These are phyloP conservation scores for Scleromitrula shiraiana DNA, from an alignment of 2,329 filamentous ascomycete genomes.

Conservation along the genomic window DNA sequence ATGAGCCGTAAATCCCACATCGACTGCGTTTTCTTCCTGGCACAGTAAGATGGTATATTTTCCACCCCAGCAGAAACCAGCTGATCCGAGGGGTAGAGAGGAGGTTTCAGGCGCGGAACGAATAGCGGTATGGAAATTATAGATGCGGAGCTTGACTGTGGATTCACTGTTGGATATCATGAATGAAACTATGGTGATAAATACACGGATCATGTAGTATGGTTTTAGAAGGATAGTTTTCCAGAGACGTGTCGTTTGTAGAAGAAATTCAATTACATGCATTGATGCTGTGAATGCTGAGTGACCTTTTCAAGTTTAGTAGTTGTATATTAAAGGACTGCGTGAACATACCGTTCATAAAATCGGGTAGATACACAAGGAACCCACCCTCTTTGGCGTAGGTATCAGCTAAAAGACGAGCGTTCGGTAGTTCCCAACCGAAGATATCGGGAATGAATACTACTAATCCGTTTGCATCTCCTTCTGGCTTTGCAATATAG, in stretches of 20 bases:
- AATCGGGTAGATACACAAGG: conserved; percentile 43
- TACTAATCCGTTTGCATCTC: conserved; percentile 35
- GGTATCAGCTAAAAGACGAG: conserved; percentile 39
- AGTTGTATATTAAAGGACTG: neutral
- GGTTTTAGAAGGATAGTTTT: conserved; percentile 15
- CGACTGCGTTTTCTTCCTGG: conserved; percentile 36
- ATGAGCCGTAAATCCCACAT: conserved; percentile 46
- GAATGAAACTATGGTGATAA: conserved; percentile 24
- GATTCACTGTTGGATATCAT: conserved; percentile 24
- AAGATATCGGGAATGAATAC: conserved; percentile 44
- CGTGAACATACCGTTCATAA: conserved; percentile 37
- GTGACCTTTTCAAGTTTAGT: neutral
- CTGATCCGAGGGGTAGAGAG: conserved; percentile 36
- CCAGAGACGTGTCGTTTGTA: conserved; percentile 4
- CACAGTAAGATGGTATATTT: conserved; percentile 44
- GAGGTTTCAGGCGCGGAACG: conserved; percentile 24
- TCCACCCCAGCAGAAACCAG: conserved; percentile 59
- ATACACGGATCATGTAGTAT: conserved; percentile 40
- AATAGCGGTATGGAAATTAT: conserved; percentile 32
- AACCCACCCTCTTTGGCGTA: conserved; percentile 39
- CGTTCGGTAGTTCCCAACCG: conserved; percentile 42
- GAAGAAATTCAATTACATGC: conserved; percentile 29
- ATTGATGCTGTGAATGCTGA: neutral
- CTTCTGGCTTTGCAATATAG: conserved; percentile 36
- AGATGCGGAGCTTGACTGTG: conserved; percentile 30